Base-by-base conservation (phyloP, 208 protist genomes). In the Leishmania guyanensis region DNA sequence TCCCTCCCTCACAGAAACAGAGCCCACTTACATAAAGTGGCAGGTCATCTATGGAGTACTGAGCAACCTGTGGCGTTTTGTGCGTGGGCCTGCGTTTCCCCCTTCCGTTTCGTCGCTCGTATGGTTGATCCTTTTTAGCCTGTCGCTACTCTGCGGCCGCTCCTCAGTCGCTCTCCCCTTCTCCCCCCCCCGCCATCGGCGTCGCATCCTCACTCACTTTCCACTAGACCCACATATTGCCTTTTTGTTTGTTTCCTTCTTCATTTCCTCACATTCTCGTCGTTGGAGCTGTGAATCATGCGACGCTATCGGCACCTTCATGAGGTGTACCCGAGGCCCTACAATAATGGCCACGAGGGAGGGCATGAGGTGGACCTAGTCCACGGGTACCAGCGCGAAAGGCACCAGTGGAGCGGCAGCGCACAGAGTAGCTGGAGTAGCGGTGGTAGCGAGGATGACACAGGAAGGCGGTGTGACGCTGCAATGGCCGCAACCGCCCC, bases 191-290 rank as follows among this genome's bases (percentile, higher is more conserved):
- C n/a, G 12, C 62, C 62, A 39, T 39, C 26, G 2, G 29, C 62
- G 39, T 68, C 62, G 14, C 62, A 39, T 20, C 17, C 62, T 68
- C 29, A 8, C 66, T n/a, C 0, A 20, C 66, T 9, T 9, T 71
- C 36, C 36, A 50, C 36, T 71, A n/a, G 36, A 48, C 26, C 29
- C 10, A 43, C 66, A 26, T 83, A 46, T 46, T 64, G 33, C 51
- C 54, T 14, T 79, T 62, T 62, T 62, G 56, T 62, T 62, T 62
- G 56, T 29, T 20, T 1, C 29, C 16, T 75, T 79, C 16, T 62
- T 74, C 16, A 62, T 53, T 68, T 82, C 78, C 50, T 79, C 75
- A 58, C n/a, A 26, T 80, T 73, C 29, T 60, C n/a, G 16, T 46
- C 39, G n/a, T 54, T 22, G 69, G 43, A 46, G 5, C 72, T 39